Conservation (phyloP, 495 filamentous ascomycete genomes). For the Aspergillus mulundensis region DNA sequence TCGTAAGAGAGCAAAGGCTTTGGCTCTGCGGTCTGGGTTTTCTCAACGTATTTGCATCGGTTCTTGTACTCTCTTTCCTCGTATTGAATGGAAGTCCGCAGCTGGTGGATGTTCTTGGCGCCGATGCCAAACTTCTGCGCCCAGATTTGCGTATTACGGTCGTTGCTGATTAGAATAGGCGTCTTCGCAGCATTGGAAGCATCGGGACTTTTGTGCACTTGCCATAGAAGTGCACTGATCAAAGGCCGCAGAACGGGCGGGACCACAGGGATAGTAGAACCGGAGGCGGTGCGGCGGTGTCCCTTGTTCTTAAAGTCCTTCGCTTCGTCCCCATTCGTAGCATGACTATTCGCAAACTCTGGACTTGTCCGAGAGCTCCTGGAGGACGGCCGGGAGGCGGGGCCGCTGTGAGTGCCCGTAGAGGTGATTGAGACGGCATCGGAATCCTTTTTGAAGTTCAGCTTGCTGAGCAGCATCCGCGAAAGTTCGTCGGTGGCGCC, state of each 20-base stretch:
- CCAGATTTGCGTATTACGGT: slow-evolving; percentile 50
- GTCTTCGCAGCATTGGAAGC: slow-evolving; percentile 36
- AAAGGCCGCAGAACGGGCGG: slow-evolving; percentile 50
- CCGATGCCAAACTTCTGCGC: slow-evolving; percentile 58
- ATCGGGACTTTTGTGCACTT: slow-evolving; percentile 48
- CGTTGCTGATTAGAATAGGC: slow-evolving; percentile 58
- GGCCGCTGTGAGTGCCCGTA: slow-evolving; percentile 41
- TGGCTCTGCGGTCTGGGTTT: slow-evolving; percentile 37
- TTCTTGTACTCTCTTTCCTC: slow-evolving; percentile 59
- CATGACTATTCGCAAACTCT: slow-evolving; percentile 34
- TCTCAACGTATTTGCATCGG: slow-evolving; percentile 47
- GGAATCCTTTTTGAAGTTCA: slow-evolving; percentile 48
- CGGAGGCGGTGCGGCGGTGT: slow-evolving; percentile 38
- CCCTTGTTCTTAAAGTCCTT: slow-evolving; percentile 27
- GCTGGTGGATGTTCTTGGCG: slow-evolving; percentile 55
- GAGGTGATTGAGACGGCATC: slow-evolving; percentile 49
- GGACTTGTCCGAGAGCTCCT: slow-evolving; percentile 49
- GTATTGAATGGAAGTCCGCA: slow-evolving; percentile 54
- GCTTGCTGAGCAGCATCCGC: slow-evolving; percentile 49
- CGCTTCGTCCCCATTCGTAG: slow-evolving; percentile 23
- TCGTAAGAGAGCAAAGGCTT: slow-evolving; percentile 44
- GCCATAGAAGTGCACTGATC: slow-evolving; percentile 60
- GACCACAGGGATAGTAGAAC: slow-evolving; percentile 33
- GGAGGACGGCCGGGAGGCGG: slow-evolving; percentile 45
- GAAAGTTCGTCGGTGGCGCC: slow-evolving; percentile 37